phyloP scores from a whole-genome alignment of 2,329 filamentous ascomycete genomes.

The Sporothrix schenckii region DNA sequence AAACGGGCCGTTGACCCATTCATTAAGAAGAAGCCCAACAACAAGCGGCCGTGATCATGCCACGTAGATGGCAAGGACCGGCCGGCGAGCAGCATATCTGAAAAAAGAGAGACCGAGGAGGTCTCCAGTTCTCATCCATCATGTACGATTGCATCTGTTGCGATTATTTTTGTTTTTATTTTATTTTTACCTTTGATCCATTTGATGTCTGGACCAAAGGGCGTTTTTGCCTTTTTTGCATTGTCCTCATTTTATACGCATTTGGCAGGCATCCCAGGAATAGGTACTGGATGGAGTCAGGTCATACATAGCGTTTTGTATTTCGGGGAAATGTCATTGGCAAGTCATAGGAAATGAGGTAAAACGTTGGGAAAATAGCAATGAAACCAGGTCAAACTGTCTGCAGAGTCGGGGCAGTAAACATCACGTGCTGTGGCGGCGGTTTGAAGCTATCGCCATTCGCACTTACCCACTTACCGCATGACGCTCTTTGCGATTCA shows the following conservation, averaged over 20 bases:
- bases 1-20: slow-evolving; percentile 53
- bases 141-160: neutral
- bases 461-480: slow-evolving; percentile 10
- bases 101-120: neutral
- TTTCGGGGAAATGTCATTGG: neutral
- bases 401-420: neutral
- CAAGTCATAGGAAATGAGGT: too few relatives aligned
- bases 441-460: neutral
- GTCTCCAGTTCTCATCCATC: too few relatives aligned
- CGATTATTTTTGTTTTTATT: neutral
- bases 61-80: neutral
- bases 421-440: neutral
- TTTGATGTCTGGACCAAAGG: neutral
- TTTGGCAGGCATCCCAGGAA: slow-evolving; percentile 1
- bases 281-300: neutral
- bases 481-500: neutral
- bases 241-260: neutral
- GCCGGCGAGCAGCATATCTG: neutral
- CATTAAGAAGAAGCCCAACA: slow-evolving; percentile 42
- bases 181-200: neutral
- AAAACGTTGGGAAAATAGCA: too few relatives aligned
- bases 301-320: neutral
- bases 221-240: neutral
- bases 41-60: slow-evolving; percentile 22
- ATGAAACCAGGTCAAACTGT: too few relatives aligned